Base-by-base conservation (phyloP, 768 basidiomycete species). In the Gloeostereum incarnatum region DNA sequence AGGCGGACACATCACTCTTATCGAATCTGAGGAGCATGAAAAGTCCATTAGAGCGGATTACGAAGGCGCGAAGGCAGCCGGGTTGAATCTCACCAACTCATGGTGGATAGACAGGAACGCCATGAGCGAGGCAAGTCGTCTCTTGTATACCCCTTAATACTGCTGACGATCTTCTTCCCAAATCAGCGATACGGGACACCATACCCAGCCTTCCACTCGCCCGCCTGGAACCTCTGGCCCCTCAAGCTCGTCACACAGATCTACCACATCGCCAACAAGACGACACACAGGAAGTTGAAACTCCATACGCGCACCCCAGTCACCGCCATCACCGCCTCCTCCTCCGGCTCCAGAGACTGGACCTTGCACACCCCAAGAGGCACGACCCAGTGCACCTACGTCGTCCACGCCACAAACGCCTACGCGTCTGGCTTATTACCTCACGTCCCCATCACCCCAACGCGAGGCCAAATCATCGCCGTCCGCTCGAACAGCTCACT, bases 261-360 rank as follows among this genome's bases (percentile, higher is more conserved):
- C 6, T 86, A 71, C 48, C 56, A 63, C 17, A 55, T 67, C 11
- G 66, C 75, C 7, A 31, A 33, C 16, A 46, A 41, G 19, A 50
- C 60, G 1, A 20, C 53, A 2, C 48, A 47, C 6, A 55, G 74
- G 38, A 48, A 66, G 5, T 61, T 92, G 9, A 47, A 49, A 1
- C 58, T 92, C 11, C 80, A 87, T 53, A 90, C 89, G 0, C 71
- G 71, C 45, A 86, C 88, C 0, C 81, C 84, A 0, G 86, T 79
- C 20, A 73, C 61, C 4, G 58, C 62, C 29, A 63, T 79, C 26
- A 36, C 48, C 20, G 41, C 45, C n/a, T 19, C 37, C 14, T 34
- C 36, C 65, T 34, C 6, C 16, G 8, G 9, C n/a, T 27, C 31
- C 2, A 54, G 53, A 6, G 47, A 48, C 1, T 74, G 70, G 69